These are phyloP conservation scores for Skeletonema marinoi DNA, from an alignment of 108 stramenopile genomes.

Conservation along the genomic window DNA sequence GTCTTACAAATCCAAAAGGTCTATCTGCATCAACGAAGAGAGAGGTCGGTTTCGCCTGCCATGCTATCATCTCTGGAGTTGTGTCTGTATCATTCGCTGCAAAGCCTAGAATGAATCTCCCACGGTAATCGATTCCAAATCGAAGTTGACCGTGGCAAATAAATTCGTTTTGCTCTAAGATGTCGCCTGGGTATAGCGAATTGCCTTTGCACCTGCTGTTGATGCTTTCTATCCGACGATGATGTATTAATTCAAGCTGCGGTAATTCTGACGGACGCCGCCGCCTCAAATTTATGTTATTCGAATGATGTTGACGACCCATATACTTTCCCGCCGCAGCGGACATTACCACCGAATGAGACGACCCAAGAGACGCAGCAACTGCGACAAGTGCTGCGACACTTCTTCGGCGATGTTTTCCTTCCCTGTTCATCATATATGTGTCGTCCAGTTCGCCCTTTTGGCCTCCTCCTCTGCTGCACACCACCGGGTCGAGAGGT, in stretches of 20 bases:
- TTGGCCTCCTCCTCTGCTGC: neutral
- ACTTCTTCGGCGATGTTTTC: neutral
- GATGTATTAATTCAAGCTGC: neutral
- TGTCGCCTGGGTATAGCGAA: slow-evolving; percentile 6
- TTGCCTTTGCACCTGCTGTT: slow-evolving; percentile 7
- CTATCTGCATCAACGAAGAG: slow-evolving; percentile 19
- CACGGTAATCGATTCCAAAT: slow-evolving; percentile 21
- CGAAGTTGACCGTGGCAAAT: slow-evolving; percentile 16
- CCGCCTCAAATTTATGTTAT: neutral
- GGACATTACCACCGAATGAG: neutral
- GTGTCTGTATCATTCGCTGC: neutral
- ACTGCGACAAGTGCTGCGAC: neutral
- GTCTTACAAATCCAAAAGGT: slow-evolving; percentile 8
- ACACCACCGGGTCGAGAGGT: neutral
- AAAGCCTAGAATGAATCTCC: slow-evolving; percentile 15
- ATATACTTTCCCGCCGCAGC: neutral
- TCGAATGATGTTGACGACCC: neutral
- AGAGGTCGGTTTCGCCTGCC: slow-evolving; percentile 35
- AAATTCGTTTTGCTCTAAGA: slow-evolving; percentile 8
- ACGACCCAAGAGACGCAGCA: neutral
- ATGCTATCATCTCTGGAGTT: slow-evolving; percentile 21
- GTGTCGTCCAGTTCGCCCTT: no score
- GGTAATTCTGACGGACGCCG: neutral
- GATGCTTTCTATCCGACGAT: neutral
- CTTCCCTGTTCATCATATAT: neutral